Percentiles rank a stretch among this genome's conserved stretches.
Evolutionary conservation across 306 rosid genomes (phyloP).

Genomic region (Ceratonia siliqua): DNA sequence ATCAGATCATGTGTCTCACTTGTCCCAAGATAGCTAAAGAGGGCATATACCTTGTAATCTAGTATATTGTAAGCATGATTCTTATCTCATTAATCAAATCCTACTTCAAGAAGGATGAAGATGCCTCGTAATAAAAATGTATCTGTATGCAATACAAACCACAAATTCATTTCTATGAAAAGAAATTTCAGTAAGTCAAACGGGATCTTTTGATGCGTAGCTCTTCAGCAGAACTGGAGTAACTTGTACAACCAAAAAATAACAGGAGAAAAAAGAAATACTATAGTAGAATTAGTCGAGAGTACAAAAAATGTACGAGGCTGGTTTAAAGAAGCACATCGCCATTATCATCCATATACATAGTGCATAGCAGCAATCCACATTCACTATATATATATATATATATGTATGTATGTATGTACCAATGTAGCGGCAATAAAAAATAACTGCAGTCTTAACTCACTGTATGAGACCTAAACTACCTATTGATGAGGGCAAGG

Average conservation of each 20-base stretch:
- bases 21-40: background rate
- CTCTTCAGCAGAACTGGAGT: too few species aligned
- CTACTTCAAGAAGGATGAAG: background rate
- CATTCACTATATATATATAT: background rate
- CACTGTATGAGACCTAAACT: background rate
- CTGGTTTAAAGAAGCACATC: background rate
- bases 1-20: background rate
- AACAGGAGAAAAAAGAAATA: too few species aligned
- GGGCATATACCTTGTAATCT: background rate
- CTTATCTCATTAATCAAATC: background rate
- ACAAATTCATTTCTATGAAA: conserved; percentile 16
- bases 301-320: background rate
- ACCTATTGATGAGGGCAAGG: background rate
- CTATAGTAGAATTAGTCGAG: too few species aligned
- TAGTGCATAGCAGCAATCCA: background rate
- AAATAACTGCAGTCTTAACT: too few species aligned
- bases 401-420: background rate
- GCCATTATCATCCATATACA: background rate
- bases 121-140: background rate
- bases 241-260: too few species aligned
- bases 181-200: too few species aligned
- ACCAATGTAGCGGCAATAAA: too few species aligned
- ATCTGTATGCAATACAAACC: background rate
- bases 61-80: background rate
- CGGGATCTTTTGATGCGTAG: too few species aligned